These are phyloP conservation scores for Ailanthus altissimus DNA, from an alignment of 345 rosid species.

Conservation along the genomic window DNA sequence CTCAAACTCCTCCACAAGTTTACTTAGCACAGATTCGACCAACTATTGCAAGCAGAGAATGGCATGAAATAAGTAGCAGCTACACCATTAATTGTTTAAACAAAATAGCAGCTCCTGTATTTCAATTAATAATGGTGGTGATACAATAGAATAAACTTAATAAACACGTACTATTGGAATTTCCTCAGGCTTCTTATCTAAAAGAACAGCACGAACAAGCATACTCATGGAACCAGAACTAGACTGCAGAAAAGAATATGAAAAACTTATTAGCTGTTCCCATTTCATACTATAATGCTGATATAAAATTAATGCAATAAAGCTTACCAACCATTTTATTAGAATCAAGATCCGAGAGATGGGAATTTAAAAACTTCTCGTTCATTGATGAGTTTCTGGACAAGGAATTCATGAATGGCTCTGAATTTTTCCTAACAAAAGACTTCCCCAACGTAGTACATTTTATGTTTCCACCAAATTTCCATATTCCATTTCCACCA, in stretches of 20 bases:
- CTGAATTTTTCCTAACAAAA: conserved; percentile 68
- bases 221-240: conserved; percentile 58
- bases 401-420: conserved; percentile 70
- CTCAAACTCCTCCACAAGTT: conserved; percentile 87
- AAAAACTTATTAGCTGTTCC: conserved; percentile 8
- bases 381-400: conserved; percentile 56
- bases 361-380: conserved; percentile 38
- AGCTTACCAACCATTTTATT: conserved; percentile 68
- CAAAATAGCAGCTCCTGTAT: not conserved
- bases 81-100: conserved; percentile 5
- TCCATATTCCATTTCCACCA: conserved; percentile 82
- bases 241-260: conserved; percentile 35
- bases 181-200: conserved; percentile 84
- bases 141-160: not conserved
- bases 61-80: conserved; percentile 25
- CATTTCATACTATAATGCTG: conserved; percentile 6
- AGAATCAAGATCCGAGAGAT: conserved; percentile 39
- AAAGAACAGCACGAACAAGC: conserved; percentile 74
- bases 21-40: conserved; percentile 88
- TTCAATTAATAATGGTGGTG: not conserved
- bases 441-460: conserved; percentile 47
- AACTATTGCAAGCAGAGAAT: conserved; percentile 48
- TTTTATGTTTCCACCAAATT: conserved; percentile 75
- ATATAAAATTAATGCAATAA: conserved; percentile 16
- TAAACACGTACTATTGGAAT: conserved; percentile 63